phyloP scores from a whole-genome alignment of 768 basidiomycete genomes.

The Leucocoprinus sp. region DNA sequence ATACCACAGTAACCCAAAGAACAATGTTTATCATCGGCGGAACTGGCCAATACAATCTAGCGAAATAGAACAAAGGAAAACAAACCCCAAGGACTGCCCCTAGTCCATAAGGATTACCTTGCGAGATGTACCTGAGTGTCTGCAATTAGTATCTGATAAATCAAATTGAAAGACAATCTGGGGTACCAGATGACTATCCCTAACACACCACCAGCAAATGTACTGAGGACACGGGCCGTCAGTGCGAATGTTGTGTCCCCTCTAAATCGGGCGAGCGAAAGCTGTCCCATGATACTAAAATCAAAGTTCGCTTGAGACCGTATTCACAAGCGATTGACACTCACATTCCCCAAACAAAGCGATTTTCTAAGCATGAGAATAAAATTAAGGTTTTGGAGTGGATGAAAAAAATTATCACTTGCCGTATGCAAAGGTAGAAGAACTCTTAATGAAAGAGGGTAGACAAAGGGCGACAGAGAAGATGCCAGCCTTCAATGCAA shows the following conservation, averaged over 20 bases:
- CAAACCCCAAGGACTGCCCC: slow-evolving; percentile 59
- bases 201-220: slow-evolving; percentile 55
- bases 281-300: slow-evolving; percentile 71
- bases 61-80: slow-evolving; percentile 66
- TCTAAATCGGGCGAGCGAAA: slow-evolving; percentile 61
- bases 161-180: neutral
- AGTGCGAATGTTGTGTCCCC: slow-evolving; percentile 71
- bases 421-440: slow-evolving; percentile 54
- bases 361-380: slow-evolving; percentile 35
- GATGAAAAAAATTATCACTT: slow-evolving; percentile 15
- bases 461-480: slow-evolving; percentile 52
- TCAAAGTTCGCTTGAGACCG: neutral
- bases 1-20: slow-evolving; percentile 50
- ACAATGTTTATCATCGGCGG: slow-evolving; percentile 66
- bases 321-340: neutral
- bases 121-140: slow-evolving; percentile 55
- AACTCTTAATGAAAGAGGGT: slow-evolving; percentile 47
- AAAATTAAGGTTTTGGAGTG: slow-evolving; percentile 7
- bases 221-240: slow-evolving; percentile 50
- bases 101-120: slow-evolving; percentile 64
- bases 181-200: slow-evolving; percentile 64
- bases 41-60: slow-evolving; percentile 67
- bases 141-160: neutral
- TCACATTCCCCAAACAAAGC: slow-evolving; percentile 66
- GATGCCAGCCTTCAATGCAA: slow-evolving; percentile 63